phyloP scores from a whole-genome alignment of 495 filamentous ascomycete species.

The Lepraria neglecta region DNA sequence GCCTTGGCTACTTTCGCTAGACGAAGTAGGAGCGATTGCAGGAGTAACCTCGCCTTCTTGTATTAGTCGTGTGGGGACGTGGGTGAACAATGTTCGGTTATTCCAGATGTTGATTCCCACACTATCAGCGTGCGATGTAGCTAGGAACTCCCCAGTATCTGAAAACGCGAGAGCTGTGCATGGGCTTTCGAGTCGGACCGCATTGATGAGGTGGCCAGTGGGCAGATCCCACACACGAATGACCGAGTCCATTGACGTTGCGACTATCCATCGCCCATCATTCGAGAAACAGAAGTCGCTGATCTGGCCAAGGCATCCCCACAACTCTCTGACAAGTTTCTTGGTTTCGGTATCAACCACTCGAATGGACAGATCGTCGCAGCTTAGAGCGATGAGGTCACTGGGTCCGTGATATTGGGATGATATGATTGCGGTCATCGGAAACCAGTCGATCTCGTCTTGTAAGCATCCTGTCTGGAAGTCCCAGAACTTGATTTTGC shows the following conservation, averaged over 20 bases:
- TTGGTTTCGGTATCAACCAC: constrained; percentile 87
- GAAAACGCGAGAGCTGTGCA: constrained; percentile 85
- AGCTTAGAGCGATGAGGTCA: constrained; percentile 83
- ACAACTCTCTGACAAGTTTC: constrained; percentile 84
- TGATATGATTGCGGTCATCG: constrained; percentile 66
- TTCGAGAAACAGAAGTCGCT: constrained; percentile 87
- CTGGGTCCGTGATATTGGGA: constrained; percentile 72
- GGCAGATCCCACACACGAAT: constrained; percentile 93
- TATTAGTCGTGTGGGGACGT: constrained; percentile 75
- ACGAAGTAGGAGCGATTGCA: constrained; percentile 60
- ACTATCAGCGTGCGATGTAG: constrained; percentile 74
- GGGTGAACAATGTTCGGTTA: constrained; percentile 82
- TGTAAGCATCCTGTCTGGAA: constrained; percentile 70
- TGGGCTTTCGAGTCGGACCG: constrained; percentile 64
- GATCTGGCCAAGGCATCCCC: constrained; percentile 75
- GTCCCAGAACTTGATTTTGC: constrained; percentile 98
- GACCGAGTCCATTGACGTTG: constrained; percentile 73
- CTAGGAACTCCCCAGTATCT: constrained; percentile 82
- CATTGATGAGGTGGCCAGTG: constrained; percentile 89
- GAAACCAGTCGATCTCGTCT: constrained; percentile 79
- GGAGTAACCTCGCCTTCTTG: constrained; percentile 63
- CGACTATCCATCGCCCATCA: constrained; percentile 90
- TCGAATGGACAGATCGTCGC: constrained; percentile 81
- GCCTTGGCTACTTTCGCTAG: constrained; percentile 73
- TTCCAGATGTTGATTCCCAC: constrained; percentile 93